A percentile compares a stretch with the other conserved stretches of the same genome.
Evolutionary conservation across 768 basidiomycete genomes (phyloP).

Genomic region (Trametes cubensis): DNA sequence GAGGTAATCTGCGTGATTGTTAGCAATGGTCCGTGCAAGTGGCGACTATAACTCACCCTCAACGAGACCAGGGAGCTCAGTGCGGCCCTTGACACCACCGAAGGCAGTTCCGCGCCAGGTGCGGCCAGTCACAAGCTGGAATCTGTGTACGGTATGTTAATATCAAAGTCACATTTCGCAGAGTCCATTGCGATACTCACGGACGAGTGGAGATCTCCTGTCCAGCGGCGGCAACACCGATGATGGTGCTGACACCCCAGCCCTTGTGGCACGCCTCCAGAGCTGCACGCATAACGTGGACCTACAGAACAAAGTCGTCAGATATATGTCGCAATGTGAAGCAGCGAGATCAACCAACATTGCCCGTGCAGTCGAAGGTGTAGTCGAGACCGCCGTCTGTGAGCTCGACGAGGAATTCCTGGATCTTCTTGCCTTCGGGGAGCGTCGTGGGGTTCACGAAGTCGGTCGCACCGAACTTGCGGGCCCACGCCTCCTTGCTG

Average conservation of each 20-base stretch:
- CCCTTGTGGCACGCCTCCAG: slow-evolving; percentile 99
- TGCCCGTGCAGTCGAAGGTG: slow-evolving; percentile 97
- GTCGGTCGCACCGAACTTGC: slow-evolving; percentile 92
- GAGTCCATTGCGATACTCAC: slow-evolving; percentile 25
- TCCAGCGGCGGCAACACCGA: slow-evolving; percentile 96
- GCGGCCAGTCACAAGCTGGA: slow-evolving; percentile 80
- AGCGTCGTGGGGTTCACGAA: slow-evolving; percentile 84
- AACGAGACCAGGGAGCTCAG: slow-evolving; percentile 92
- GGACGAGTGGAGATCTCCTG: slow-evolving; percentile 60
- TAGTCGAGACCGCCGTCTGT: slow-evolving; percentile 97
- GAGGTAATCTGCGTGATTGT: slow-evolving; percentile 66
- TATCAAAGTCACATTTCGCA: too few relatives aligned
- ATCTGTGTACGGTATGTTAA: slow-evolving; percentile 24
- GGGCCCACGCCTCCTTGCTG: slow-evolving; percentile 83
- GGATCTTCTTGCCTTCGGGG: slow-evolving; percentile 80
- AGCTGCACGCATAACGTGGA: slow-evolving; percentile 91
- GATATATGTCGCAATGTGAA: neutral
- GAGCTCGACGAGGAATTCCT: slow-evolving; percentile 86
- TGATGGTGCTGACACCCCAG: slow-evolving; percentile 95
- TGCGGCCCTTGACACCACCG: slow-evolving; percentile 97
- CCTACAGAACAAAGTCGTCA: slow-evolving; percentile 42
- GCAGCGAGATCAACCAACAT: slow-evolving; percentile 44
- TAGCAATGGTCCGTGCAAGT: slow-evolving; percentile 4
- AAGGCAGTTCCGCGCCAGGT: slow-evolving; percentile 96
- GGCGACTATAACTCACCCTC: slow-evolving; percentile 58